Evolutionary conservation across 169 alveolate species (phyloP).

Genomic region (Plasmodium blacklocki): DNA sequence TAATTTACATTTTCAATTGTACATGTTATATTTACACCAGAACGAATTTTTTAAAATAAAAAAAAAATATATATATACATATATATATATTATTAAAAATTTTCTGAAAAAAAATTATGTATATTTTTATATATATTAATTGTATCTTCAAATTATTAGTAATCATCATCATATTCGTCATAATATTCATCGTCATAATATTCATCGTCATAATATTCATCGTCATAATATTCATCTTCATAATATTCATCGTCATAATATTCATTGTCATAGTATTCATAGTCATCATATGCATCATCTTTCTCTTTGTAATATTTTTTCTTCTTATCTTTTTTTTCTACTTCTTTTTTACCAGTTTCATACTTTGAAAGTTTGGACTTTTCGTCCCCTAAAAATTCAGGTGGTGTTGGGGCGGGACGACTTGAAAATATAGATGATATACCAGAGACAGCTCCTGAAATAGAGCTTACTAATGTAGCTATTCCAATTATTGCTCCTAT

Average conservation of each 20-base stretch:
- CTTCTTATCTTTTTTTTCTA: not conserved
- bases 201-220: not conserved
- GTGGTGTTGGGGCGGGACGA: slow-evolving; percentile 45
- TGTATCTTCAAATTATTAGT: too few species aligned
- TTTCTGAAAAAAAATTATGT: too few species aligned
- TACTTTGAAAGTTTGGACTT: slow-evolving; percentile 19
- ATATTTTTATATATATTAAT: too few species aligned
- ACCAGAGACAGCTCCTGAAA: slow-evolving; percentile 70
- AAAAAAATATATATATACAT: too few species aligned
- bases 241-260: slow-evolving; percentile 12
- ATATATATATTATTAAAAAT: too few species aligned
- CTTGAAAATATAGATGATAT: slow-evolving; percentile 36
- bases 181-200: not conserved
- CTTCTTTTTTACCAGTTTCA: slow-evolving; percentile 2
- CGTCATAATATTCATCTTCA: not conserved
- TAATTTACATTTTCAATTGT: too few species aligned
- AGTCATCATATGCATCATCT: slow-evolving; percentile 9
- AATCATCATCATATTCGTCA: too few species aligned
- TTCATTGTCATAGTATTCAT: slow-evolving; percentile 10
- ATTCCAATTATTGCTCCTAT: slow-evolving; percentile 29
- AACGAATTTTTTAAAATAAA: too few species aligned
- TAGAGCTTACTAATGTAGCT: slow-evolving; percentile 23
- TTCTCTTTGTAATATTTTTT: not conserved
- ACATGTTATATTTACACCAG: too few species aligned
- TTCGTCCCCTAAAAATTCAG: slow-evolving; percentile 51